Evolutionary conservation across 352 stramenopile species (phyloP), one percentile per base, ranked within the genome.

Genomic region (Lagenidium giganteum): DNA sequence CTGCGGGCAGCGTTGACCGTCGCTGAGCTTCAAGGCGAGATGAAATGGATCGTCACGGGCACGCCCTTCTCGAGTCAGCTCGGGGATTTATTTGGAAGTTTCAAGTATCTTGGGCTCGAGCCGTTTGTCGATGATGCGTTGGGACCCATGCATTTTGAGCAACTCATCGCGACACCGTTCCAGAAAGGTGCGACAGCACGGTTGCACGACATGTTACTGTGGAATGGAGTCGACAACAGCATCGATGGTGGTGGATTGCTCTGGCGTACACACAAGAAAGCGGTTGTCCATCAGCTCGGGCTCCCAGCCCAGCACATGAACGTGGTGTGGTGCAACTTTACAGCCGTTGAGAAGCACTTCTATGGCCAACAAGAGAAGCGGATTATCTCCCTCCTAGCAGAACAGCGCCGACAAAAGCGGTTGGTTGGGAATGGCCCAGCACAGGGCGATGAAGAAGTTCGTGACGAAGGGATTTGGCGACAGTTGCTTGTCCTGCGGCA

Each of bases 31-130:
- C 53, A 60, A 2, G 63, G 67, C 5, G 36, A 72, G 13, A 65
- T 82, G 28, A 67, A 79, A 43, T 98, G 93, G 93, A 75, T 86
- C 24, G 79, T 97, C 17, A 94, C 75, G 7, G 93, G 93, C 13
- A 97, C 91, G 9, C 91, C 93, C 3, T 86, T 91, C 42, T 83
- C 74, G 16, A 83, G 80, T 13, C 77, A 74, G 26, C 52, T 96
- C 3, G 57, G 83, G 16, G 88, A 96, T 59, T 54, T 97, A 14
- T 95, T 89, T 50, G 86, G 83, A 3, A 77, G 87, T 27, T 64
- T 95, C 20, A 68, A 67, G 28, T 93, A 90, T 43, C 51, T 96
- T 2, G 54, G 68, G 8, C 48, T 88, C 17, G 20, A 57, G 14
- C 65, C 75, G 11, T 84, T 72, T 36, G 57, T 64, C 9, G 44